phyloP scores from a whole-genome alignment of 129 eudicot species.

The carrot (Daucus carota) region DNA sequence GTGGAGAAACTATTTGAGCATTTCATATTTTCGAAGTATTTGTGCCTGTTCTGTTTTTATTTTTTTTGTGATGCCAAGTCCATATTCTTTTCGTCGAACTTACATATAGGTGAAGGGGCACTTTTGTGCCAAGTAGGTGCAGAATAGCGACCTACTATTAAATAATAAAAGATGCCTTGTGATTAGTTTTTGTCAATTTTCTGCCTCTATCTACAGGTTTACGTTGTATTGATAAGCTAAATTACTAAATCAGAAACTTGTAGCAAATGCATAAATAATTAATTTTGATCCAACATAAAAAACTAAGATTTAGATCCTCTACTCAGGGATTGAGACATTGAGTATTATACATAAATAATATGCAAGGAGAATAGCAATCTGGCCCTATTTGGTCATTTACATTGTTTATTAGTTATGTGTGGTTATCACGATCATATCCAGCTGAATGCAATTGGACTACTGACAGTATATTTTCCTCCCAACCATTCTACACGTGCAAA shows the following conservation, averaged over 20 bases:
- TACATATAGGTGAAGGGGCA: neutral
- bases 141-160: neutral
- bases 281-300: neutral
- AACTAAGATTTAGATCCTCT: neutral
- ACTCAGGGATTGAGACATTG: neutral
- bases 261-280: neutral
- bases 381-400: constrained; percentile 12
- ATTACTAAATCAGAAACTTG: neutral
- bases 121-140: neutral
- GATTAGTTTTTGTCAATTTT: neutral
- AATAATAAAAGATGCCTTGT: neutral
- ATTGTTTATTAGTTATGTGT: constrained; percentile 17
- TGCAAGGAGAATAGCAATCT: neutral
- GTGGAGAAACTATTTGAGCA: neutral
- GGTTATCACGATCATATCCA: constrained; percentile 37
- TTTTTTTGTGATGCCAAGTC: neutral
- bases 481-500: constrained; percentile 56
- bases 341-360: neutral
- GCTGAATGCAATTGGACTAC: constrained; percentile 64
- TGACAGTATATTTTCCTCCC: constrained; percentile 44
- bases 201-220: neutral
- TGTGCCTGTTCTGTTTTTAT: neutral
- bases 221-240: too few species aligned
- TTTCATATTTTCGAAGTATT: neutral
- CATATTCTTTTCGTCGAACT: neutral